These are phyloP conservation scores for Micractinium sp. DNA, from an alignment of 139 green algal species.

Conservation along the genomic window DNA sequence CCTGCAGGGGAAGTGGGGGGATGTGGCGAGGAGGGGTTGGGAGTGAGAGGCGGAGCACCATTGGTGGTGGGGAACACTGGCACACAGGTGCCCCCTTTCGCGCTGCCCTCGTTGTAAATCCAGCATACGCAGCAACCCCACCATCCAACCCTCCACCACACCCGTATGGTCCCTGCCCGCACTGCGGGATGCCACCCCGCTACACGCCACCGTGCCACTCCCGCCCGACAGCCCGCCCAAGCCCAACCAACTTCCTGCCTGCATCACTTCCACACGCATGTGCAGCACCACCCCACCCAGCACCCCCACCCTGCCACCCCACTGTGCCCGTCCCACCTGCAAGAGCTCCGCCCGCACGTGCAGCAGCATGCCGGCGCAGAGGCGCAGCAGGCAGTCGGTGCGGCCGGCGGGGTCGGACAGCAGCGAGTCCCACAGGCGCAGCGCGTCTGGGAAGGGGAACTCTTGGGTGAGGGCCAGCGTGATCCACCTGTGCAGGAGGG, in stretches of 20 bases:
- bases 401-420: slow-evolving; percentile 66
- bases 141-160: no score
- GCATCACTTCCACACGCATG: not conserved
- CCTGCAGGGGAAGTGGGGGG: slow-evolving; percentile 27
- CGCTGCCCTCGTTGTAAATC: no score
- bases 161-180: no score
- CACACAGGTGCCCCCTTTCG: no score
- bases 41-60: no score
- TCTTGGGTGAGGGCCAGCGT: slow-evolving; percentile 71
- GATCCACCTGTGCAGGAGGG: slow-evolving; percentile 10
- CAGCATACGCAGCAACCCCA: no score
- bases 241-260: not conserved
- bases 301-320: not conserved
- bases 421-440: slow-evolving; percentile 92
- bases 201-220: no score
- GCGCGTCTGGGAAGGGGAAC: slow-evolving; percentile 84
- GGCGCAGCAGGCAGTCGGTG: slow-evolving; percentile 77
- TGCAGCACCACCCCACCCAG: not conserved
- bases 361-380: slow-evolving; percentile 93
- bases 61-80: no score
- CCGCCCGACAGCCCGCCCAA: not conserved
- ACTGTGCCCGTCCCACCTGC: slow-evolving; percentile 37
- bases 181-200: no score
- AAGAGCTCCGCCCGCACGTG: slow-evolving; percentile 70
- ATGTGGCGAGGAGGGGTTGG: not conserved